Percentiles rank a stretch among this genome's conserved stretches.
Conservation (phyloP, 176 grass and related monocot species). For the Triticum dicoccoides region DNA sequence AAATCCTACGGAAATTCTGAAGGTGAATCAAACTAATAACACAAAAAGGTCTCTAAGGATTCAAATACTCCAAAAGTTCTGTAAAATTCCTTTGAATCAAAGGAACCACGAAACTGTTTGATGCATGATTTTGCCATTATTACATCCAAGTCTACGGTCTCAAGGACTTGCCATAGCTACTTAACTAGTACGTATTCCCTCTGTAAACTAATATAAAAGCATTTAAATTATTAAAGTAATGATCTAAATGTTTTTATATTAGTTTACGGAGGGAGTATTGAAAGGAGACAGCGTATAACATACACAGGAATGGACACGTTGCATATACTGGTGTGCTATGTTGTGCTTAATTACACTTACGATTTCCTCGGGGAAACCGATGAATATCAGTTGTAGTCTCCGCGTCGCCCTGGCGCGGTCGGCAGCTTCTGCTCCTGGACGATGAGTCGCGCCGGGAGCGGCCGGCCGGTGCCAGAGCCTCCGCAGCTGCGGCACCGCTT, state of each 20-base stretch:
- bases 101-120: neutral
- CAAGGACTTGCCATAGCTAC: neutral
- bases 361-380: neutral
- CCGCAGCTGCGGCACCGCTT: conserved; percentile 83
- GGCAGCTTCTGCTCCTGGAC: conserved; percentile 24
- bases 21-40: neutral
- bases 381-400: conserved; percentile 4
- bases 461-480: conserved; percentile 69
- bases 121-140: neutral
- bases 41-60: neutral
- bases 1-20: too few species aligned
- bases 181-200: too few species aligned
- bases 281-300: neutral
- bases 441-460: conserved; percentile 56
- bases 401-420: neutral
- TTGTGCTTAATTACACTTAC: neutral
- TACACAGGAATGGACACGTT: neutral
- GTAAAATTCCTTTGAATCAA: neutral
- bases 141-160: neutral
- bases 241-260: too few species aligned
- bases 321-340: neutral
- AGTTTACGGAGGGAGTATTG: neutral
- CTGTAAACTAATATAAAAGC: too few species aligned
- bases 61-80: neutral
- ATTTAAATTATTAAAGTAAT: neutral